A percentile compares a stretch with the other conserved stretches of the same genome.
Evolutionary conservation across 768 basidiomycete species (phyloP).

Genomic region (Mycena amicta): DNA sequence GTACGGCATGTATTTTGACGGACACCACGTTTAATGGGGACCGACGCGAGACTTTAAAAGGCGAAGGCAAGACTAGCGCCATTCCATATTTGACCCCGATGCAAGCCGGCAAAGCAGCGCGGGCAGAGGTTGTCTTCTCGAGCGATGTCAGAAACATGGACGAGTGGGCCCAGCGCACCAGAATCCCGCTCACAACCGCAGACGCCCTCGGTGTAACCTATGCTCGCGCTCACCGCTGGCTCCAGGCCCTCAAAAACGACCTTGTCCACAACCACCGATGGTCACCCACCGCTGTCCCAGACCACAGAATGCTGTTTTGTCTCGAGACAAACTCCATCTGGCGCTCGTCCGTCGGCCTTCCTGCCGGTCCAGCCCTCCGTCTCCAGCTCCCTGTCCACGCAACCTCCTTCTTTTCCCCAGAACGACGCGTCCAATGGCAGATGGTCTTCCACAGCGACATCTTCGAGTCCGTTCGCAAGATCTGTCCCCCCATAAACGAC

Average conservation of each 20-base stretch:
- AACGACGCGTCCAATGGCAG: slow-evolving; percentile 84
- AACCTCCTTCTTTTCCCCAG: slow-evolving; percentile 83
- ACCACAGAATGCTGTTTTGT: slow-evolving; percentile 75
- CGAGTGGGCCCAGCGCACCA: slow-evolving; percentile 77
- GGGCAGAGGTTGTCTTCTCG: slow-evolving; percentile 72
- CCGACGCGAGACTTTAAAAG: slow-evolving; percentile 16
- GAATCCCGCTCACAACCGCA: slow-evolving; percentile 81
- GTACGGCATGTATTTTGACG: slow-evolving; percentile 5
- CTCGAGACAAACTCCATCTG: slow-evolving; percentile 79
- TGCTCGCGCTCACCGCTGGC: slow-evolving; percentile 78
- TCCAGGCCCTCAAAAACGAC: slow-evolving; percentile 60
- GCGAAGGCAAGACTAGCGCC: not conserved
- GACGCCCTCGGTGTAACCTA: slow-evolving; percentile 82
- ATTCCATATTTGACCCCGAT: slow-evolving; percentile 22
- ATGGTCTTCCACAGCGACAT: slow-evolving; percentile 86
- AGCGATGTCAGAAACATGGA: slow-evolving; percentile 82
- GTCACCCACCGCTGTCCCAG: slow-evolving; percentile 59
- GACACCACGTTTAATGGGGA: slow-evolving; percentile 25
- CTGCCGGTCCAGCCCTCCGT: slow-evolving; percentile 72
- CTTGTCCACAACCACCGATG: slow-evolving; percentile 74
- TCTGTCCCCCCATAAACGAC: slow-evolving; percentile 69
- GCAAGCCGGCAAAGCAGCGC: slow-evolving; percentile 34
- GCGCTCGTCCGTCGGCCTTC: slow-evolving; percentile 75
- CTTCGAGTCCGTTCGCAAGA: slow-evolving; percentile 70
- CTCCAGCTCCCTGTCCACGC: slow-evolving; percentile 78